These are phyloP conservation scores for Neonectria faginata DNA, from an alignment of 2,329 filamentous ascomycete genomes.

Conservation along the genomic window DNA sequence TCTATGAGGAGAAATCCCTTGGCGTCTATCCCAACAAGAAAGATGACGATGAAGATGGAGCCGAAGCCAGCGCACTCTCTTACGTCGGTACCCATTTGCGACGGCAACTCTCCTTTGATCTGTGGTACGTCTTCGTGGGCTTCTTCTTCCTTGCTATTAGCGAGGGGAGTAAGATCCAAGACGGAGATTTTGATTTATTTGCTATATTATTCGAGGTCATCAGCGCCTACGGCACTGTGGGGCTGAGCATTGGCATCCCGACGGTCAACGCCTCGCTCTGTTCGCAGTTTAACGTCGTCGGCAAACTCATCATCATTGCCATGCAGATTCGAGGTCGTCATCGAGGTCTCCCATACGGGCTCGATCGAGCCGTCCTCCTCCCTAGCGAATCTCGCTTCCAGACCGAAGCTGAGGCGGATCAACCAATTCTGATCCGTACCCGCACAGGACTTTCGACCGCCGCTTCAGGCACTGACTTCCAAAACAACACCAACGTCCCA, in stretches of 20 bases:
- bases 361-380: conserved; percentile 71
- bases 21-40: conserved; percentile 74
- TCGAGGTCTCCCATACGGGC: conserved; percentile 74
- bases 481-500: conserved; percentile 39
- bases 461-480: conserved; percentile 45
- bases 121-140: conserved; percentile 97
- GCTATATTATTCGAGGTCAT: conserved; percentile 85
- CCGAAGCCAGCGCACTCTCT: conserved; percentile 72
- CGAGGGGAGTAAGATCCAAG: conserved; percentile 79
- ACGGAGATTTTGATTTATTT: conserved; percentile 74
- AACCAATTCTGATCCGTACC: conserved; percentile 54
- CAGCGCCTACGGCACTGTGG: conserved; percentile 94
- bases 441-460: conserved; percentile 51
- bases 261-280: conserved; percentile 83
- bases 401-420: conserved; percentile 63
- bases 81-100: conserved; percentile 94
- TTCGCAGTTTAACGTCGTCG: conserved; percentile 81
- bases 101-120: conserved; percentile 92
- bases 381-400: conserved; percentile 68
- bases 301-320: conserved; percentile 74
- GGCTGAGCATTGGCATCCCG: conserved; percentile 86
- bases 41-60: conserved; percentile 60
- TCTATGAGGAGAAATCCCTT: conserved; percentile 91
- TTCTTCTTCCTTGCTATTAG: conserved; percentile 93
- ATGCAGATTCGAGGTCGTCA: conserved; percentile 78